These are phyloP conservation scores for Immersiella caudata DNA, from an alignment of 495 filamentous ascomycete species.

Conservation along the genomic window DNA sequence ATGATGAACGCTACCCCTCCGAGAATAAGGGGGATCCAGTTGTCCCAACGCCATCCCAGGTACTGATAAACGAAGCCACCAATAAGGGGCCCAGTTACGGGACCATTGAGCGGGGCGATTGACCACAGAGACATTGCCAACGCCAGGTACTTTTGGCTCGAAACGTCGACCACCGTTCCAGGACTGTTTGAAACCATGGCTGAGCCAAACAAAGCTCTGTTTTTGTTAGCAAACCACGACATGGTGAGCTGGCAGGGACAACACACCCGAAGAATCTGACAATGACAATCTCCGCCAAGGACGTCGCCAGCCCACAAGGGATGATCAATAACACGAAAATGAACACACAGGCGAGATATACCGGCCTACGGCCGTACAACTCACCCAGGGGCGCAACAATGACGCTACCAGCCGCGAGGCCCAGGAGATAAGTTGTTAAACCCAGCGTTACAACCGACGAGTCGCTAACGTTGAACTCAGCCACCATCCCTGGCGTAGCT, in stretches of 20 bases:
- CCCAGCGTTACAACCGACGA: slow-evolving; percentile 69
- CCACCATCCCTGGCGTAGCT: slow-evolving; percentile 65
- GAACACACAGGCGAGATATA: slow-evolving; percentile 66
- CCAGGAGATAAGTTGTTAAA: slow-evolving; percentile 76
- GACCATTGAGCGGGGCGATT: slow-evolving; percentile 77
- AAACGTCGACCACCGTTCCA: slow-evolving; percentile 81
- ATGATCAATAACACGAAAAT: slow-evolving; percentile 69
- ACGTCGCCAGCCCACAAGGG: slow-evolving; percentile 69
- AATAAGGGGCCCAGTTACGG: slow-evolving; percentile 65
- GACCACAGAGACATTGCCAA: slow-evolving; percentile 74
- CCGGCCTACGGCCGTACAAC: slow-evolving; percentile 73
- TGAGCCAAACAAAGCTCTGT: slow-evolving; percentile 70
- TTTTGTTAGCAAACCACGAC: not conserved
- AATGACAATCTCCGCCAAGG: slow-evolving; percentile 65
- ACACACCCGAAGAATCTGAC: slow-evolving; percentile 71
- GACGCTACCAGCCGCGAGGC: slow-evolving; percentile 72
- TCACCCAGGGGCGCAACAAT: slow-evolving; percentile 75
- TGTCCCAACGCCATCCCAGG: slow-evolving; percentile 83
- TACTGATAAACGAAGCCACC: slow-evolving; percentile 77
- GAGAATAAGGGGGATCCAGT: slow-evolving; percentile 78
- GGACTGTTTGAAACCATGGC: slow-evolving; percentile 82
- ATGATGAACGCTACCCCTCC: slow-evolving; percentile 57
- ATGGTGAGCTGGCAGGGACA: not conserved
- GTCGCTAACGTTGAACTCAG: slow-evolving; percentile 61
- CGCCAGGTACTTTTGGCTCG: slow-evolving; percentile 67